Evolutionary conservation across 768 basidiomycete species (phyloP), one percentile per base, ranked within the genome.

Genomic region (Fomitopsis serialis): DNA sequence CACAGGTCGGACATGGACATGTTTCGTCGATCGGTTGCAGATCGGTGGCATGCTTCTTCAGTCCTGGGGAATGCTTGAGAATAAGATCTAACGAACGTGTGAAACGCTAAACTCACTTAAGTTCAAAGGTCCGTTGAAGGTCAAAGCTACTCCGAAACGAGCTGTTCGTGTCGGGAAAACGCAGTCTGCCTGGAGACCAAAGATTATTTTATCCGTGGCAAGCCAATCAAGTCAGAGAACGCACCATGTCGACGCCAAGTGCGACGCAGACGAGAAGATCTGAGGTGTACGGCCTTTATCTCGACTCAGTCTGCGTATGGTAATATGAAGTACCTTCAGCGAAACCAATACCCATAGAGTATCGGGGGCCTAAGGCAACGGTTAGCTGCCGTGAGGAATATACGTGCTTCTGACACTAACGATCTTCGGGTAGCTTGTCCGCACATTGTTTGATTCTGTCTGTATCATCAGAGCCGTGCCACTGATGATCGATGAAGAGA

Each of bases 131-230:
- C 92, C 92, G 3, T 70, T 76, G 62, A 83, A 81, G 10, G 93
- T 95, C 54, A 96, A 68, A 5, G 93, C 92, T 15, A 95, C 87
- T 2, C 92, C 92, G 66, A 95, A 95, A 25, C 92, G 80, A 35
- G 92, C 93, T 0, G 93, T 95, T 54, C 93, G 80, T 1, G 92
- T 96, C 29, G 92, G 93, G 62, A 93, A 95, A 11, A 96, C 92
- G 57, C 92, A 96, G 65, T 96, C 92, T 0, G 92, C 92, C 90
- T 91, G 54, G 10, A 50, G 19, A 51, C 23, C 25, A 3, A 48
- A 46, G 27, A 17, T 56, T 7, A 56, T 22, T 9, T 11, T 11
- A 23, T 29, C 23, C 22, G 12, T 11, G 12, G 27, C 25, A 8
- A 17, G 9, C 15, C 6, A 32, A 32, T 3, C 1, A 35, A 7